phyloP scores from a whole-genome alignment of 805 yeast genomes.

The Nakazawaea populi region DNA sequence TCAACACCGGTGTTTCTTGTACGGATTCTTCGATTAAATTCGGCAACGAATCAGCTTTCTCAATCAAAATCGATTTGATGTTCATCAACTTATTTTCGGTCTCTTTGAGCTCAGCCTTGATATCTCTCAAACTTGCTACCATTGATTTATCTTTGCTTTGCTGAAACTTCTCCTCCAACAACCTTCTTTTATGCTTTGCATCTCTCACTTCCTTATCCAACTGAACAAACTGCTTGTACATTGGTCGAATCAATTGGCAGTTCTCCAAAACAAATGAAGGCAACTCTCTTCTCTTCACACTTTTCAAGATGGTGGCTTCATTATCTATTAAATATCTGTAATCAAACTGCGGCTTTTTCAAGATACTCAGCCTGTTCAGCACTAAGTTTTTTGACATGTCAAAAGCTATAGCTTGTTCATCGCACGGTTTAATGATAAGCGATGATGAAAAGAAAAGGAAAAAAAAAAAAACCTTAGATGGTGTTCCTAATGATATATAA shows the following conservation, averaged over 20 bases:
- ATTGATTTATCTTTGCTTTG: slow-evolving; percentile 13
- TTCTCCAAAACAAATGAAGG: slow-evolving; percentile 10
- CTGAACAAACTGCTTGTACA: slow-evolving; percentile 14
- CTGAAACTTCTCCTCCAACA: slow-evolving; percentile 17
- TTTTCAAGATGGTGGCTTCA: slow-evolving; percentile 19
- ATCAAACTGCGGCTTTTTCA: slow-evolving; percentile 29
- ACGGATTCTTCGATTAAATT: slow-evolving; percentile 51
- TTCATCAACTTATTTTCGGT: slow-evolving; percentile 25
- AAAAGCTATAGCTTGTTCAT: no score
- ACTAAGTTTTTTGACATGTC: background rate
- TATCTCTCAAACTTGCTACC: slow-evolving; percentile 20
- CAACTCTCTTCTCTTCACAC: slow-evolving; percentile 27
- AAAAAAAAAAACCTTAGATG: background rate
- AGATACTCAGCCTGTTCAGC: slow-evolving; percentile 9
- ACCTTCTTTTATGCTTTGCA: slow-evolving; percentile 17
- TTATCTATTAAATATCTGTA: slow-evolving; percentile 24
- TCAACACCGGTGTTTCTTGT: slow-evolving; percentile 33
- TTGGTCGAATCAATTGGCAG: slow-evolving; percentile 13
- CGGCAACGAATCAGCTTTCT: slow-evolving; percentile 51
- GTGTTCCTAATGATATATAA: background rate
- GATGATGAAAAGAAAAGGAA: background rate
- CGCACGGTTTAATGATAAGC: background rate
- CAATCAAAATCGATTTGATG: slow-evolving; percentile 31
- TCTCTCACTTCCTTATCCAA: slow-evolving; percentile 13
- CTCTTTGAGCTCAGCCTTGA: slow-evolving; percentile 18